Evolutionary conservation across 352 stramenopile genomes (phyloP), one percentile per base, ranked within the genome.

Genomic region (Sclerospora graminicola): DNA sequence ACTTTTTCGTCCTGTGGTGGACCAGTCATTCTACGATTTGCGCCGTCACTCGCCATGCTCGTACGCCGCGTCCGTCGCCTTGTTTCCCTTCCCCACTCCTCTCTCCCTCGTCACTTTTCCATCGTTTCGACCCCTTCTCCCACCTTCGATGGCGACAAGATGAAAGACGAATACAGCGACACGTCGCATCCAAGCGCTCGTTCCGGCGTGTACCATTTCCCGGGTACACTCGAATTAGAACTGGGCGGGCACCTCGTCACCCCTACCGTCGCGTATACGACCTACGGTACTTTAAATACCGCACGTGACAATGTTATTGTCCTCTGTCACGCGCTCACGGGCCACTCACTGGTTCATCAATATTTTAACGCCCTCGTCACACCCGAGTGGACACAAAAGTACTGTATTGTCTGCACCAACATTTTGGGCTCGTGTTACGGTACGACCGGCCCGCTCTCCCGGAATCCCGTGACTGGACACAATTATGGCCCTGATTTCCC

Each of bases 401-500:
- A 98, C 60, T 97, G 97, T 48, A 64, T 98, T n/a, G 85, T 98
- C 0, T 98, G 93, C 58, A 84, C 69, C 37, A 98, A 98, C 66
- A 86, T 98, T 24, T 60, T 98, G 13, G 94, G 94, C 16, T 97
- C 84, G 41, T 98, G 91, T 59, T 98, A 98, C 67, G 95, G 94
- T 7, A 93, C 75, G 15, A 96, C 84, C 7, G 81, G 84, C 8
- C 94, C 94, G 4, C 57, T 63, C 14, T 93, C 77, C 0, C 67
- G 87, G 9, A 75, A 97, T 53, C 84, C 78, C 26, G 35, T 51
- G n/a, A 94, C 66, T 1, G 51, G 60, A 10, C 51, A 66, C 21
- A 42, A 40, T 0, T 98, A 98, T 60, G 92, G 89, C 0, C 64
- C 74, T 7, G 55, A 80, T 27, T 98, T 98, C 60, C 92, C 93